These are phyloP conservation scores for Tetrastigma voinierianum DNA, from an alignment of 164 flowering plant species.

Conservation along the genomic window DNA sequence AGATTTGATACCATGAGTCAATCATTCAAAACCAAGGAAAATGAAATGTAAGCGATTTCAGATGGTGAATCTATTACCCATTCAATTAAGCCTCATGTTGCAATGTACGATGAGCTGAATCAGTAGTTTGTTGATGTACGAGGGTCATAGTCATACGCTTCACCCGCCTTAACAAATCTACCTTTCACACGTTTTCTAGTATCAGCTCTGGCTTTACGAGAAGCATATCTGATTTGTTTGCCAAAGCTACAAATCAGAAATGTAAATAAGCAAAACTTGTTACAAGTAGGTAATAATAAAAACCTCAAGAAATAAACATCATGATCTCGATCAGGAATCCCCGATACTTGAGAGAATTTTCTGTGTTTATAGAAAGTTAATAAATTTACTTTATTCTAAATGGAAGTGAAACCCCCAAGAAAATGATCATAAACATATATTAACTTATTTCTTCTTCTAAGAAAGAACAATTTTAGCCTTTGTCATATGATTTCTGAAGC, in stretches of 20 bases:
- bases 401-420: no score
- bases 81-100: not conserved
- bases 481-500: no score
- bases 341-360: no score
- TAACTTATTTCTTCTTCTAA: no score
- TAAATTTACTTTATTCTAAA: no score
- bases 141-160: slow-evolving; percentile 63
- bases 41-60: not conserved
- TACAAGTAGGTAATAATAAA: not conserved
- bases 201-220: slow-evolving; percentile 71
- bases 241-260: slow-evolving; percentile 37
- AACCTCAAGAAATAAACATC: not conserved
- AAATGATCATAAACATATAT: no score
- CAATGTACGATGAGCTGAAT: not conserved
- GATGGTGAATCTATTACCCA: slow-evolving; percentile 4
- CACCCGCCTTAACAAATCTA: slow-evolving; percentile 68
- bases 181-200: slow-evolving; percentile 67
- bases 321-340: no score
- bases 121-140: slow-evolving; percentile 17
- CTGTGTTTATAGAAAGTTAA: no score
- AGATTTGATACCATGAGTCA: not conserved
- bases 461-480: no score
- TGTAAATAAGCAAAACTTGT: not conserved
- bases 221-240: slow-evolving; percentile 60
- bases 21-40: not conserved